These are phyloP conservation scores for Vitis vinifera DNA, from an alignment of 164 flowering plant species.

Conservation along the genomic window DNA sequence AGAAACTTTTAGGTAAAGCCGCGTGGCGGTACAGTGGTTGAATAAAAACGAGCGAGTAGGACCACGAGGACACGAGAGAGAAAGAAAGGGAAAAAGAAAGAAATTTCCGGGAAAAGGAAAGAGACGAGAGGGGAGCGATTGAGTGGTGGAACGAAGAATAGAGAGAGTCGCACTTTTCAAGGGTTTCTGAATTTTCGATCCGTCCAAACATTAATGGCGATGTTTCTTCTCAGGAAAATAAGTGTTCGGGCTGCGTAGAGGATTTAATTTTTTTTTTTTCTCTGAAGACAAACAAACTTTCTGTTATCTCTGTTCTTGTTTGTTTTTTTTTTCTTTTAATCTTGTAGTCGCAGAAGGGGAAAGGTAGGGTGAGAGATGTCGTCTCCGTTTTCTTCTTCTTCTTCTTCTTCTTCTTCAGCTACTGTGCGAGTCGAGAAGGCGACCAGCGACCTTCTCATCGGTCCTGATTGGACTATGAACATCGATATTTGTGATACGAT, in stretches of 20 bases:
- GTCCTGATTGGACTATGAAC: slow-evolving; percentile 97
- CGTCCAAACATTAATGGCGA: background rate
- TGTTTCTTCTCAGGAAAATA: slow-evolving; percentile 8
- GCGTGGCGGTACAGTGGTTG: too few species aligned
- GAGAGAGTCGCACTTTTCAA: background rate
- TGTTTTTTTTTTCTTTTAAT: background rate
- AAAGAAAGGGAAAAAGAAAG: background rate
- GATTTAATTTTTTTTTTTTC: background rate
- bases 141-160: background rate
- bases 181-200: slow-evolving; percentile 5
- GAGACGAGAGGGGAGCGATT: background rate
- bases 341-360: slow-evolving; percentile 8
- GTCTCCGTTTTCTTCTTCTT: slow-evolving; percentile 15
- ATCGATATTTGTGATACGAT: slow-evolving; percentile 88
- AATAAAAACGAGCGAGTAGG: too few species aligned
- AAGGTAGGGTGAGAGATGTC: slow-evolving; percentile 32
- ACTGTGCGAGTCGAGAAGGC: slow-evolving; percentile 86
- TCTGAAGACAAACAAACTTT: slow-evolving; percentile 1
- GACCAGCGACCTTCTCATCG: slow-evolving; percentile 88
- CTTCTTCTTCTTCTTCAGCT: slow-evolving; percentile 54
- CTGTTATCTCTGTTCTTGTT: background rate
- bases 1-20: too few species aligned
- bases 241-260: background rate
- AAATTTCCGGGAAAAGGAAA: slow-evolving; percentile 7
- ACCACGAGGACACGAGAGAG: background rate